Percentiles rank a stretch among this genome's conserved stretches.
These are phyloP conservation scores for Mycena filopes DNA, from an alignment of 768 basidiomycete genomes.

Conservation along the genomic window DNA sequence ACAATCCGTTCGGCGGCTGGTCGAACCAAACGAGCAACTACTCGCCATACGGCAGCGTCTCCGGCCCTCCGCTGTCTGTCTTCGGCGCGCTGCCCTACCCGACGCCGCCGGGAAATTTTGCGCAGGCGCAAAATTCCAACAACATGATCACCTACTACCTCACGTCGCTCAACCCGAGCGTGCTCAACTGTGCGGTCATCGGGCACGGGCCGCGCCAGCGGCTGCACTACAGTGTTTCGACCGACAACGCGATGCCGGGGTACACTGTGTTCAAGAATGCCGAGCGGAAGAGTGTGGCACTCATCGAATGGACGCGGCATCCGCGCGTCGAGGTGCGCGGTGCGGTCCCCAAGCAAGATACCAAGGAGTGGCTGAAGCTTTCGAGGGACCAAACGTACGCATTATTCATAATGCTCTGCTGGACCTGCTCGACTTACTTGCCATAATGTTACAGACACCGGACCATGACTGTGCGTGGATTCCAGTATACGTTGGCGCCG, in stretches of 20 bases:
- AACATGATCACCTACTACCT: slow-evolving; percentile 56
- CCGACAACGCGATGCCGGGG: slow-evolving; percentile 59
- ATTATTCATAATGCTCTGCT: too few relatives aligned
- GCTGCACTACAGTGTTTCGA: slow-evolving; percentile 59
- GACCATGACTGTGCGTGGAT: slow-evolving; percentile 61
- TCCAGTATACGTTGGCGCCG: slow-evolving; percentile 67
- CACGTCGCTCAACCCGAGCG: slow-evolving; percentile 58
- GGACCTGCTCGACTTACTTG: neutral
- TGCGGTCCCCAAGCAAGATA: slow-evolving; percentile 57
- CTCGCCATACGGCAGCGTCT: slow-evolving; percentile 8
- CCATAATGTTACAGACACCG: slow-evolving; percentile 48
- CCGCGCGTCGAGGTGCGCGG: slow-evolving; percentile 65
- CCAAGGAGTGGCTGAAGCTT: slow-evolving; percentile 65
- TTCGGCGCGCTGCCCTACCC: slow-evolving; percentile 74
- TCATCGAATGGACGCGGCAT: slow-evolving; percentile 66
- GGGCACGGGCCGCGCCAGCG: slow-evolving; percentile 53
- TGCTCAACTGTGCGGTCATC: slow-evolving; percentile 66
- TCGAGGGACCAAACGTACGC: slow-evolving; percentile 59
- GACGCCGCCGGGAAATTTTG: slow-evolving; percentile 33
- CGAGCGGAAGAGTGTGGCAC: slow-evolving; percentile 57
- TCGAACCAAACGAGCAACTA: slow-evolving; percentile 30
- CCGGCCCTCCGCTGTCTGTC: slow-evolving; percentile 58
- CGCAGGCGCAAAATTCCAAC: slow-evolving; percentile 38
- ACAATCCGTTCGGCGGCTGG: slow-evolving; percentile 56
- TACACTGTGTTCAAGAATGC: slow-evolving; percentile 64